Base-by-base conservation (phyloP, 1,284 basidiomycete species). In the Tranzscheliella williamsii region DNA sequence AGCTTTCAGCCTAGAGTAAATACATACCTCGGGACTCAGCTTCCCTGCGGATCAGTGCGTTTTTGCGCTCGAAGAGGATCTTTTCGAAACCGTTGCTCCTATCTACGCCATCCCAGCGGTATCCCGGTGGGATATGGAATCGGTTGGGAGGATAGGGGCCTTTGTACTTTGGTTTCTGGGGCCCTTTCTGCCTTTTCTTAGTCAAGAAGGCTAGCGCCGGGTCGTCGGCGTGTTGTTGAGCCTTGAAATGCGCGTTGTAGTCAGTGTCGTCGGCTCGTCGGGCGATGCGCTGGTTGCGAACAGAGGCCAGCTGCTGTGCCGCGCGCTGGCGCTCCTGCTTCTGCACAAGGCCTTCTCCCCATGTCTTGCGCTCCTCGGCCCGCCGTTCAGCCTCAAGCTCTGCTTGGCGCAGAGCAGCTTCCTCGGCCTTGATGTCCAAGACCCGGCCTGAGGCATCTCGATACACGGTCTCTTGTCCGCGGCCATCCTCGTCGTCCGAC, bases 81-180 rank as follows among this genome's bases (percentile, higher is more conserved):
- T 88, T 90, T 81, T 98, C 94, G 64, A 94, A 97, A 2, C 94
- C 94, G 62, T 87, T 98, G 1, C 91, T 85, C 47, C 93, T 85
- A 40, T 78, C 75, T 4, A 79, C 78, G 1, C 78, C 77, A 40
- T 97, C 94, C 94, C 93, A 98, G 67, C 94, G 83, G 76, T 93
- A 93, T 0, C 94, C 94, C 11, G 94, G 95, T 46, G 85, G 86
- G 62, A 99, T 96, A 20, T 87, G 87, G 78, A 94, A 98, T 8
- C 94, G 85, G 80, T 99, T 98, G 7, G 93, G 87, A 2, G 90
- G 91, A 2, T 86, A 84, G 0, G 91, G 89, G 7, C 92, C 92
- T 21, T 81, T 83, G 78, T 97, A 98, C 72, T 87, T 86, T 1
- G 93, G 93, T 79, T 83, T 85, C 49, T 80, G 82, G 74, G 87